These are phyloP conservation scores for Aaosphaeria arxii DNA, from an alignment of 2,329 filamentous ascomycete genomes.

Conservation along the genomic window DNA sequence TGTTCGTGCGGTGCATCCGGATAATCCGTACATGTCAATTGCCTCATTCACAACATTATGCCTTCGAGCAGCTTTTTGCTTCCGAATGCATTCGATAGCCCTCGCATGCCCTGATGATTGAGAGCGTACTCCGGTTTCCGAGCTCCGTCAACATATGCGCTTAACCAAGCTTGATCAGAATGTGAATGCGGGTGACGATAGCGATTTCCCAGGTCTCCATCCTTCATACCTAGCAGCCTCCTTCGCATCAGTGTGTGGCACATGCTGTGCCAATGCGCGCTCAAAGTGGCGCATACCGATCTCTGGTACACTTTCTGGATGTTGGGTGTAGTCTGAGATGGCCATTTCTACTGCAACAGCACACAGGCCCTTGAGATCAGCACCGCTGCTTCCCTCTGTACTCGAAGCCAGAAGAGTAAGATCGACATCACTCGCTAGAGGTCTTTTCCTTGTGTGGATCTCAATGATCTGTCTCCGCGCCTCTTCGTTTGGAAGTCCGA, in stretches of 20 bases:
- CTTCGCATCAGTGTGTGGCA: slow-evolving; percentile 39
- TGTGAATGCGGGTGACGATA: slow-evolving; percentile 10
- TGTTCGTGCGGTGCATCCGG: no score
- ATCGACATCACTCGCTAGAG: slow-evolving; percentile 63
- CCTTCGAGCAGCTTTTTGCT: no score
- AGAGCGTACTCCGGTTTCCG: no score
- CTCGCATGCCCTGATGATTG: no score
- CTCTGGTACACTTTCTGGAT: slow-evolving; percentile 16
- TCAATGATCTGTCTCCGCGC: slow-evolving; percentile 75
- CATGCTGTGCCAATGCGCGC: slow-evolving; percentile 41
- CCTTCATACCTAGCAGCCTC: slow-evolving; percentile 44
- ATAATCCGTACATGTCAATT: no score
- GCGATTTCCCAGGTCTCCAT: slow-evolving; percentile 36
- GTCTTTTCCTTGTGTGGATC: slow-evolving; percentile 62
- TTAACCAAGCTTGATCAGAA: no score
- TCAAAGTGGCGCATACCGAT: slow-evolving; percentile 50
- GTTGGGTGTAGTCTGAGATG: slow-evolving; percentile 27
- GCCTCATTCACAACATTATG: no score
- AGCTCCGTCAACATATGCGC: no score
- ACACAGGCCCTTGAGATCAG: slow-evolving; percentile 68
- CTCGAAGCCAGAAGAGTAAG: slow-evolving; percentile 58
- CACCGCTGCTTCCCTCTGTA: slow-evolving; percentile 79
- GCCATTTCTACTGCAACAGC: slow-evolving; percentile 37
- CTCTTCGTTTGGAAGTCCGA: slow-evolving; percentile 71
- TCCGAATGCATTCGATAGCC: no score